phyloP scores from a whole-genome alignment of 352 stramenopile genomes.

The Phytophthora agathidicida region DNA sequence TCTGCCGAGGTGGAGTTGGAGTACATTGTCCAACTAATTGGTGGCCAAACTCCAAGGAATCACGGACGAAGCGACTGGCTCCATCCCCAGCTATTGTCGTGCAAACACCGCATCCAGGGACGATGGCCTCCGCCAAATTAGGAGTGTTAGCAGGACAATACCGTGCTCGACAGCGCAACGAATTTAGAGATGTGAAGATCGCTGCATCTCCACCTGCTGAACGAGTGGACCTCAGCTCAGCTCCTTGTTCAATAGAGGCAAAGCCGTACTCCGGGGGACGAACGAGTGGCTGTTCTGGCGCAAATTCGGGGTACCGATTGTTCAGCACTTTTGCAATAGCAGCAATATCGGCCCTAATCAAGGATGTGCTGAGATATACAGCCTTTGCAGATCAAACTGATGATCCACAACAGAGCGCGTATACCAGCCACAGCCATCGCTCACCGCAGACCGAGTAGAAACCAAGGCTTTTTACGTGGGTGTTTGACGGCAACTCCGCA shows the following conservation, averaged over 20 bases:
- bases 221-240: background rate
- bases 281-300: too few species aligned
- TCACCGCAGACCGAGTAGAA: background rate
- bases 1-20: background rate
- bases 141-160: background rate
- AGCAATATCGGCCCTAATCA: background rate
- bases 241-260: background rate
- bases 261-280: background rate
- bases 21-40: background rate
- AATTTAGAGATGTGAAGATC: background rate
- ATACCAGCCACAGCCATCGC: background rate
- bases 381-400: background rate
- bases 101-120: conserved; percentile 1
- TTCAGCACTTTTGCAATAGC: background rate
- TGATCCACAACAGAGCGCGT: background rate
- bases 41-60: background rate
- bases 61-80: background rate
- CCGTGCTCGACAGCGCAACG: background rate
- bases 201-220: background rate
- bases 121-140: background rate
- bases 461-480: background rate
- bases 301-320: background rate
- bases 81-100: background rate
- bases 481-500: background rate
- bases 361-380: background rate